Evolutionary conservation across 1,139 yeast species (phyloP), one percentile per base, ranked within the genome.

Genomic region (Kodamaea ohmeri): DNA sequence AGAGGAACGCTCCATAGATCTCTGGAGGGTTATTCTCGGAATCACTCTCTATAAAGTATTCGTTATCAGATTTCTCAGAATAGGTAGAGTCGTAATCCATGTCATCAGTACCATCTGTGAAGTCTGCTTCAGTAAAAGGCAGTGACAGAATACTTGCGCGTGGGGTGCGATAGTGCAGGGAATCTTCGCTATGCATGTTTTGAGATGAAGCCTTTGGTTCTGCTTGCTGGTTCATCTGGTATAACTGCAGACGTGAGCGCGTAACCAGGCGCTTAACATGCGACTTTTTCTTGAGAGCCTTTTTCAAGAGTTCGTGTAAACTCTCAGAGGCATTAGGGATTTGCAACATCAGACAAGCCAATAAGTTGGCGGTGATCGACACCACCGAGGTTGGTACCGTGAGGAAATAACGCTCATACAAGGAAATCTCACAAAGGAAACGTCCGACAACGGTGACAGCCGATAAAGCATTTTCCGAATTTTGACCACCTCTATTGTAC

Each of bases 371-470:
- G 1, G 94, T 71, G 17, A 78, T 63, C 6, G 95, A 84, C 20
- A 87, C 70, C 35, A 77, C 55, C 1, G 89, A 78, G 0, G 89
- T 67, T 13, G 81, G 73, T 42, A 76, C 73, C 29, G 75, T 70
- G 38, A 89, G 62, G 53, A 83, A 86, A 32, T 71, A 72, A 47
- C 85, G 76, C 47, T 84, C 84, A 57, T 83, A 89, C 17, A 88
- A 62, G 0, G 96, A 72, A 37, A 85, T 62, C 59, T 88, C 96
- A 56, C 94, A 80, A 25, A 88, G 69, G 52, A 81, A 85, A 46
- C 87, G 68, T 2, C 83, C 67, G 34, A 80, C 72, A 4, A 79
- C 81, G 26, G 71, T 71, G 43, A 68, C 75, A 29, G 78, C 80
- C 16, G 74, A 69, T 37, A 67, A 63, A 6, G 69, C 65, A 37